Percentiles rank a stretch among this genome's conserved stretches.
These are phyloP conservation scores for Vigna unguiculata DNA, from an alignment of 306 rosid genomes.

Conservation along the genomic window DNA sequence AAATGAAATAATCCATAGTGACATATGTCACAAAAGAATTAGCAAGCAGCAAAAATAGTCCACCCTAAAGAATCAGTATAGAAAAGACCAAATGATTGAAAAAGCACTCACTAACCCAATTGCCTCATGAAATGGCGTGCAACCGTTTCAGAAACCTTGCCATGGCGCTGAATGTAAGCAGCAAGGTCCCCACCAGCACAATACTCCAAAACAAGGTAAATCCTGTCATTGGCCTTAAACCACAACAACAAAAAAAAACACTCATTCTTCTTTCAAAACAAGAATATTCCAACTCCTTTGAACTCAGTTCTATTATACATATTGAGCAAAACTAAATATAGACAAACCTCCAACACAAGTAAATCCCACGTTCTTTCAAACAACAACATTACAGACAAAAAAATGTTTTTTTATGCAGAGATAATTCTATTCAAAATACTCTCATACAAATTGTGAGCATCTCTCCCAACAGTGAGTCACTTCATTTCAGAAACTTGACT, in stretches of 20 bases:
- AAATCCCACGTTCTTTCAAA: too few relatives aligned
- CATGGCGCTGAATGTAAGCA: constrained; percentile 64
- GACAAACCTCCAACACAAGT: too few relatives aligned
- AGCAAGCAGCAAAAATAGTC: not conserved
- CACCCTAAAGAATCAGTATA: not conserved
- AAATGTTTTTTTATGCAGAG: too few relatives aligned
- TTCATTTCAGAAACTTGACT: too few relatives aligned
- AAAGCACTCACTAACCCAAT: constrained; percentile 65
- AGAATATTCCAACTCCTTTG: not conserved
- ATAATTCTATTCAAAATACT: not conserved
- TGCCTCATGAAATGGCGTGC: constrained; percentile 93
- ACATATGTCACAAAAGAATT: not conserved
- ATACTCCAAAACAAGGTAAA: constrained; percentile 94
- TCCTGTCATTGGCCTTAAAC: constrained; percentile 71
- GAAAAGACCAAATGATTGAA: constrained; percentile 22
- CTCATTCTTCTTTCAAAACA: not conserved
- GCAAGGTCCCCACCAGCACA: constrained; percentile 94
- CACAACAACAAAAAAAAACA: not conserved
- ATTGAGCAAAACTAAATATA: too few relatives aligned
- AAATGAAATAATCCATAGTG: not conserved
- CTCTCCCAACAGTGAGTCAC: too few relatives aligned
- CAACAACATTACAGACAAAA: too few relatives aligned
- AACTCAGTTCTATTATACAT: too few relatives aligned
- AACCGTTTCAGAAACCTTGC: constrained; percentile 75
- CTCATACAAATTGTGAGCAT: too few relatives aligned